Evolutionary conservation across 768 basidiomycete genomes (phyloP), one percentile per base, ranked within the genome.

Genomic region (Russula sp.): DNA sequence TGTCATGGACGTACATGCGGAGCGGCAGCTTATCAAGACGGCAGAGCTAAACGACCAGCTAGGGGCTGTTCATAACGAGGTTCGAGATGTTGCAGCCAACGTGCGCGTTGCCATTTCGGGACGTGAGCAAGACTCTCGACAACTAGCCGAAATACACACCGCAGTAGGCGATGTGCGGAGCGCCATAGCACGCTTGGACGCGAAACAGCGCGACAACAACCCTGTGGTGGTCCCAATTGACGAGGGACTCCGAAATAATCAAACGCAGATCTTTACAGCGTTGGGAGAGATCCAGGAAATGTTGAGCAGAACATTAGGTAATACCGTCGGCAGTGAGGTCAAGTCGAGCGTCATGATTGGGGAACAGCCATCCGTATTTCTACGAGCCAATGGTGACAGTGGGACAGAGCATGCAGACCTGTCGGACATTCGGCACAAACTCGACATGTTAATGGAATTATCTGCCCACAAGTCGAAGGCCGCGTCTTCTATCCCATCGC

Each of bases 271-370:
- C 16, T 48, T 60, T 27, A 57, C 47, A 8, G 58, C 35, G 18
- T 66, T 82, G 44, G 77, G 76, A 34, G 78, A 73, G 16, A 71
- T 83, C 47, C 73, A 76, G 55, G 56, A 60, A 3, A 76, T 75
- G n/a, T 67, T 85, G 56, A 73, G 69, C 8, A 72, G 78, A 40
- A 70, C 79, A 40, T 75, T 78, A 37, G 76, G 73, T 59, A 68
- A 77, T 16, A 62, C 66, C 14, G 70, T 71, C 32, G 72, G 72
- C 42, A 34, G 44, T 42, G 42, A 20, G 40, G 31, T 14, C n/a
- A 48, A 45, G 31, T 20, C 39, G 31, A 39, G n/a, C 48, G 18
- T 14, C 54, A 27, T 54, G 32, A 32, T 49, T 16, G 52, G 39
- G 37, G 62, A 69, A 66, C 71, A 63, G n/a, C 66, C 57, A 58